Percentiles rank a stretch among this genome's conserved stretches.
Conservation (phyloP, 164 flowering plant species). For the Chimonanthus praecox region DNA sequence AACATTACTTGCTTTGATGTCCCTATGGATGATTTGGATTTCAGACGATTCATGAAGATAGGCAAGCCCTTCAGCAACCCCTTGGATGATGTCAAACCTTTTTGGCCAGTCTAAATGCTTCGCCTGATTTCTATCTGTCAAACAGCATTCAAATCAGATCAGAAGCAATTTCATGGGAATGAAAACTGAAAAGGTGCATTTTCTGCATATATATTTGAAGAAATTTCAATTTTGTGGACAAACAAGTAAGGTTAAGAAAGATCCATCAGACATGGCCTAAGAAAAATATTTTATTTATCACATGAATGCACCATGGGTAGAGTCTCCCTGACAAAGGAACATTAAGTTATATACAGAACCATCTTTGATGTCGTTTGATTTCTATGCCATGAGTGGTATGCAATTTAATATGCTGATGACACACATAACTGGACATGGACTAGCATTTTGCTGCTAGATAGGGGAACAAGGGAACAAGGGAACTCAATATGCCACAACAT, state of each 20-base stretch:
- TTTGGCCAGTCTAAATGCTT: conserved; percentile 13
- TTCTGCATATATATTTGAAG: neutral
- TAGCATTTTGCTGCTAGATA: too few relatives aligned
- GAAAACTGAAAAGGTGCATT: neutral
- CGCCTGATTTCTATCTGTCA: conserved; percentile 2
- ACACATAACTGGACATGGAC: too few relatives aligned
- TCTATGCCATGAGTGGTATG: too few relatives aligned
- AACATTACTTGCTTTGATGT: conserved; percentile 16
- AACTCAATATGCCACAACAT: too few relatives aligned
- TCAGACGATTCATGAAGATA: conserved; percentile 17
- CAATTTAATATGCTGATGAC: too few relatives aligned
- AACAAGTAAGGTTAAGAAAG: neutral
- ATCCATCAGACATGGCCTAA: too few relatives aligned
- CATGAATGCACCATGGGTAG: too few relatives aligned
- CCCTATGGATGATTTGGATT: conserved; percentile 15
- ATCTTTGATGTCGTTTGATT: too few relatives aligned
- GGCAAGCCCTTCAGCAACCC: conserved; percentile 17
- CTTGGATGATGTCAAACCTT: conserved; percentile 13
- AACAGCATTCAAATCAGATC: neutral
- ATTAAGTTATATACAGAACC: too few relatives aligned
- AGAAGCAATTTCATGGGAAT: neutral
- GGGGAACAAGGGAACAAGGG: too few relatives aligned
- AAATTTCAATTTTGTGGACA: neutral
- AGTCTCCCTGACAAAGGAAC: too few relatives aligned
- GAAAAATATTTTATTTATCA: too few relatives aligned